Base-by-base conservation (phyloP, 2,329 filamentous ascomycete genomes). In the Fusarium torulosum region DNA sequence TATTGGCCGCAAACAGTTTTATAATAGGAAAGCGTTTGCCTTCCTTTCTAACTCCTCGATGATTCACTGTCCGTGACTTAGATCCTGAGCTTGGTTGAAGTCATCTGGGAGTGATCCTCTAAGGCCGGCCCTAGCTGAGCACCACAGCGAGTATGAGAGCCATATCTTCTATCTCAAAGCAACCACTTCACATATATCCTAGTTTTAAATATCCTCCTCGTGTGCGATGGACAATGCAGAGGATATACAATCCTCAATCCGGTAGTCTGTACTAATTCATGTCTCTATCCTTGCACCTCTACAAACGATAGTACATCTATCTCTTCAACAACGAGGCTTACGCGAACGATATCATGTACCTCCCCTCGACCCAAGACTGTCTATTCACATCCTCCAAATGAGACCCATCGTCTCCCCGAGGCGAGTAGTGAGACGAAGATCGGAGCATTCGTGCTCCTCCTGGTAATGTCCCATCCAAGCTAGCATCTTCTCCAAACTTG, bases 331-430 rank as follows among this genome's bases (percentile, higher is more conserved):
- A 47, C 23, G 19, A 38, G 17, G 21, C 23, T 58, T 49, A 61
- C 7, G 54, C 59, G 29, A 50, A 63, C 41, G 66, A 58, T 40
- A 66, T 50, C 55, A 61, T 56, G 38, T 65, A 60, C 23, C 71
- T 63, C 19, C 58, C 68, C 19, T 69, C 71, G 17, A 58, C 37
- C 59, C 59, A 66, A 25, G 63, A 56, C n/a, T 69, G 53, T 17
- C 60, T 71, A 38, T 66, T 53, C 19, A 65, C 42, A 40, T 78
- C 76, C 27, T 78, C 77, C 40, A 79, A 40, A 15, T 67, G 66
- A 23, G 75, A 75, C 3, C 80, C 80, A 59, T 81, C 79, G 52
- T 82, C 80, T 19, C 79, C 80, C 9, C 77, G 74, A 4, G 80
- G 80, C 19, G 79, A 80, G 59, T 79, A 81, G 21, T 75, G 75